Evolutionary conservation across 306 rosid species (phyloP), one percentile per base, ranked within the genome.

Genomic region (Glycine tomentella): DNA sequence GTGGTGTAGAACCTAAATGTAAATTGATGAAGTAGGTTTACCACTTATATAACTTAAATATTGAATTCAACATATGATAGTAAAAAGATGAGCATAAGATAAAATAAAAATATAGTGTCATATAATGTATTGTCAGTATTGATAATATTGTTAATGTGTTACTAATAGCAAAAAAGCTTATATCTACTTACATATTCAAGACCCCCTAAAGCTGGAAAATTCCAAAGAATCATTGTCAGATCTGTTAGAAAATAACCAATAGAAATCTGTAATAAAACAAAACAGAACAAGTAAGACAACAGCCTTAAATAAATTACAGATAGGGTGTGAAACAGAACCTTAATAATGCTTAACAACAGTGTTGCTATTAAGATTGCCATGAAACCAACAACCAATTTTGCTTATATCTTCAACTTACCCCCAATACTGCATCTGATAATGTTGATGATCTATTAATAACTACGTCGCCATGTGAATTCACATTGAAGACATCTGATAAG

Each of bases 121-220:
- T 9, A 62, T 48, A 51, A 38, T 15, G 44, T 45, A 45, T 48
- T 49, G 31, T 49, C 12, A 49, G 7, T 71, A 14, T 48, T 49
- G 31, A 70, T 25, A 49, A 13, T 71, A 14, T 31, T 25, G 31
- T 25, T 25, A 25, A 1, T 25, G 31, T 25, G 31, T 36, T 48
- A 49, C 57, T 31, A 14, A 14, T 31, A 82, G 40, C 17, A 71
- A 62, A 25, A 16, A 76, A 73, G 15, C 9, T 75, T 74, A n/a
- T 76, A 75, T 31, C 51, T 36, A 89, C 97, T 92, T 84, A 90
- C 95, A 84, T 92, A 92, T 82, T 90, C 95, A 57, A 87, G 80
- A 82, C 95, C 97, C 36, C 97, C 97, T 79, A 92, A 83, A 85
- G 88, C 93, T 64, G 95, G 95, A 84, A 86, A 92, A 58, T 71